Conservation (phyloP, 768 basidiomycete genomes). For the Trametes cubensis region DNA sequence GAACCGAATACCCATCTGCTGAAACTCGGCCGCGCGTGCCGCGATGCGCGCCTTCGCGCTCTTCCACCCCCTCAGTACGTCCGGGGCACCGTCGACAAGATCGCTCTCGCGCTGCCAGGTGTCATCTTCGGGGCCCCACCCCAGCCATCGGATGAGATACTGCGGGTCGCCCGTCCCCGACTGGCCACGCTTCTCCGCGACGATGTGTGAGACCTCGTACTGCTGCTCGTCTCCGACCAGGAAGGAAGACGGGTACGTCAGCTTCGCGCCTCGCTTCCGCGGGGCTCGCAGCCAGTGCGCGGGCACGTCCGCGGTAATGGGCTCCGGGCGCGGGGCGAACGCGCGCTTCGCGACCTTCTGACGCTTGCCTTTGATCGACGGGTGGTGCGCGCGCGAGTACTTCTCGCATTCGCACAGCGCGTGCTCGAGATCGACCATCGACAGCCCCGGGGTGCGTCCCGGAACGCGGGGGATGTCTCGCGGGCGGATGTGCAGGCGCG, state of each 20-base stretch:
- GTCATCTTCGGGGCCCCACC: constrained; percentile 36
- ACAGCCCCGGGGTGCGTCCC: constrained; percentile 37
- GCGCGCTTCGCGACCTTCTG: constrained; percentile 36
- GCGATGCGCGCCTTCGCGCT: constrained; percentile 24
- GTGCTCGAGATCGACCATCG: constrained; percentile 78
- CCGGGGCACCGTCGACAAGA: constrained; percentile 28
- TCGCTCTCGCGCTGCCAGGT: constrained; percentile 28
- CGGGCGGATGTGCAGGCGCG: constrained; percentile 48
- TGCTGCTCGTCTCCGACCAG: constrained; percentile 23
- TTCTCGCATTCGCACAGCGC: constrained; percentile 80
- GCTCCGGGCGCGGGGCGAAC: constrained; percentile 25
- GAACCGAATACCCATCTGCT: constrained; percentile 16
- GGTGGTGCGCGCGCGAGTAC: constrained; percentile 64
- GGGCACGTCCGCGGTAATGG: constrained; percentile 33
- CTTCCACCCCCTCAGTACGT: constrained; percentile 30
- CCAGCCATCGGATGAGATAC: constrained; percentile 35
- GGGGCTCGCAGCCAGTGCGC: constrained; percentile 26
- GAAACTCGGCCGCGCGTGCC: constrained; percentile 14
- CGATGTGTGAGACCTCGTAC: constrained; percentile 37
- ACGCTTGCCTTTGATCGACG: constrained; percentile 43
- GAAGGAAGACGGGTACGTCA: constrained; percentile 13
- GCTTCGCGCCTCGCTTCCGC: constrained; percentile 8
- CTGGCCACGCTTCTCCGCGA: constrained; percentile 28
- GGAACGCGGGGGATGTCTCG: constrained; percentile 31
- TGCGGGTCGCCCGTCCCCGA: constrained; percentile 1